Conservation (phyloP, 371 early-diverging fungal species). For the Mucor mucedo region DNA sequence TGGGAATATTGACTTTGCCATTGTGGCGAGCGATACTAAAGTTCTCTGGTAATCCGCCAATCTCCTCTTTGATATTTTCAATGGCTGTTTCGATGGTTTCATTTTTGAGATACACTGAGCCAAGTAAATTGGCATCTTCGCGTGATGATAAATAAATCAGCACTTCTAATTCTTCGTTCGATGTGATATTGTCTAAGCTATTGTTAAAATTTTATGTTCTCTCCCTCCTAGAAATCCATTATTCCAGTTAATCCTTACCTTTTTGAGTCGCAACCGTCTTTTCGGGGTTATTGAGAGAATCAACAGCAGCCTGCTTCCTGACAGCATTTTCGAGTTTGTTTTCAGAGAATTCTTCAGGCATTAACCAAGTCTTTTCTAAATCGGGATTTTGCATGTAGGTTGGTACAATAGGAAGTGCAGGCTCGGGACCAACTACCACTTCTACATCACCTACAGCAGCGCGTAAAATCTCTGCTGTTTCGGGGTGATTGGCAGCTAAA, state of each 20-base stretch:
- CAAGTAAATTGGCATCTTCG: conserved; percentile 52
- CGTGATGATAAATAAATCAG: conserved; percentile 50
- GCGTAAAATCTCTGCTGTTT: conserved; percentile 45
- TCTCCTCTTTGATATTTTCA: conserved; percentile 57
- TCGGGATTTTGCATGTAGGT: conserved; percentile 75
- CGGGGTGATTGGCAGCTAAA: conserved; percentile 56
- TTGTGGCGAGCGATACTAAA: conserved; percentile 64
- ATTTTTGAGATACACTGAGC: conserved; percentile 58
- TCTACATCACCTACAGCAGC: conserved; percentile 15
- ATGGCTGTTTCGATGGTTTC: conserved; percentile 56
- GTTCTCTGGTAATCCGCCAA: conserved; percentile 61
- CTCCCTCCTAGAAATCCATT: background rate
- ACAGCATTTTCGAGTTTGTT: conserved; percentile 44
- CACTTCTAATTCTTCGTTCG: conserved; percentile 49
- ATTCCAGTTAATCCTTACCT: background rate
- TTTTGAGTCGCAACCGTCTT: background rate
- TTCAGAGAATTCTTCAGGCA: conserved; percentile 70
- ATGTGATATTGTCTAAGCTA: background rate
- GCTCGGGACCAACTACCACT: conserved; percentile 35
- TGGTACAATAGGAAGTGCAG: conserved; percentile 62
- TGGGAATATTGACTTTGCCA: conserved; percentile 66
- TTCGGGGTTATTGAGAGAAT: conserved; percentile 10
- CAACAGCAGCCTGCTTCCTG: conserved; percentile 32
- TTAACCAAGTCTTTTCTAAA: conserved; percentile 71
- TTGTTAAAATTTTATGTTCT: background rate